Evolutionary conservation across 805 yeast genomes (phyloP).

Genomic region (Monosporozyma yasuniensis): DNA sequence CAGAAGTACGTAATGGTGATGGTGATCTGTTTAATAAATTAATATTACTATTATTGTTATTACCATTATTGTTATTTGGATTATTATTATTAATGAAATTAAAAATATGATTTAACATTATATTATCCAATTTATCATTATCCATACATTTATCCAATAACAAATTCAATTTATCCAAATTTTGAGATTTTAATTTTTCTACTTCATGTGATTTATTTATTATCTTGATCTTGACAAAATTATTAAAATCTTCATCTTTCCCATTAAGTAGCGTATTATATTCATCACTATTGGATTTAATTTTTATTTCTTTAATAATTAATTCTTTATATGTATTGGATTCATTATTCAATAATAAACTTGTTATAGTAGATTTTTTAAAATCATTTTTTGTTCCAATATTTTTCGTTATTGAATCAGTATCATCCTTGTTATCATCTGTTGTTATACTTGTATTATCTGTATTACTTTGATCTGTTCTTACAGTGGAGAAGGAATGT

Average conservation of each 20-base stretch:
- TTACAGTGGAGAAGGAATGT: background rate
- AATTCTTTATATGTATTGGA: background rate
- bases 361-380: background rate
- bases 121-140: slow-evolving; percentile 13
- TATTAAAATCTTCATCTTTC: slow-evolving; percentile 8
- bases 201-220: slow-evolving; percentile 14
- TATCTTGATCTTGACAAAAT: slow-evolving; percentile 13
- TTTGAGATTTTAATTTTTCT: slow-evolving; percentile 15
- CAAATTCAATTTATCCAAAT: slow-evolving; percentile 12
- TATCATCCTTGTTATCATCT: background rate
- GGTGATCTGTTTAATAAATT: slow-evolving; percentile 1
- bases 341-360: background rate
- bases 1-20: slow-evolving; percentile 6
- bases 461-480: background rate
- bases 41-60: background rate
- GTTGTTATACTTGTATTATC: background rate
- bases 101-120: slow-evolving; percentile 11
- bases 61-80: slow-evolving; percentile 1
- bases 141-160: slow-evolving; percentile 16
- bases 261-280: background rate
- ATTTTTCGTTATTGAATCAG: background rate
- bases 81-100: slow-evolving; percentile 2
- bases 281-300: background rate
- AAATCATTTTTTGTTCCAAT: background rate
- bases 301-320: background rate